Evolutionary conservation across 2,329 filamentous ascomycete species (phyloP).

Genomic region (Fusarium humuli): DNA sequence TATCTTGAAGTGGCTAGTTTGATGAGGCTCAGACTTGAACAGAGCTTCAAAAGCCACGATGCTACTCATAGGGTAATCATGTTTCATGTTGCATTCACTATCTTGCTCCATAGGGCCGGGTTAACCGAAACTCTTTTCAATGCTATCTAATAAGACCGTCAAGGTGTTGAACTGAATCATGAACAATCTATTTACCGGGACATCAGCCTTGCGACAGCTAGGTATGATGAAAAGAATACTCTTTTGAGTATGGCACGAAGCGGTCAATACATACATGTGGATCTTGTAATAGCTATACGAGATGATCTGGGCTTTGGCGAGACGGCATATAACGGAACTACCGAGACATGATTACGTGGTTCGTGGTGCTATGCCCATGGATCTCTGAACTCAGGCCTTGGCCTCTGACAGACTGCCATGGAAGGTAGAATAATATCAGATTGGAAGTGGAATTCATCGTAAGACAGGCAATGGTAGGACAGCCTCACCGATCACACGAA

Average conservation of each 20-base stretch:
- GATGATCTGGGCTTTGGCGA: background rate
- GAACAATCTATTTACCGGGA: background rate
- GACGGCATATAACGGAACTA: background rate
- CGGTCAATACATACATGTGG: background rate
- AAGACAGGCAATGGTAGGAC: too few species aligned
- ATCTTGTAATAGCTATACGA: constrained; percentile 1
- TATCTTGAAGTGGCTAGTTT: constrained; percentile 17
- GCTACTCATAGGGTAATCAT: background rate
- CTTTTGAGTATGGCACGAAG: background rate
- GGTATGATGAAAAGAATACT: background rate
- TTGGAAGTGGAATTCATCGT: background rate
- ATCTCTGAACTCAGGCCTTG: background rate
- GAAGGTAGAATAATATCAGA: background rate
- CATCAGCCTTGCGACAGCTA: background rate
- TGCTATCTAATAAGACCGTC: background rate
- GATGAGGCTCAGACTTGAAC: constrained; percentile 15
- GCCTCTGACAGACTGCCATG: background rate
- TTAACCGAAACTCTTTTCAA: background rate
- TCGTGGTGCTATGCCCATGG: background rate
- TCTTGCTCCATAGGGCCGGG: background rate
- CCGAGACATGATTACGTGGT: background rate
- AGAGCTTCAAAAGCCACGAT: background rate
- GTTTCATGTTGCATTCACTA: background rate
- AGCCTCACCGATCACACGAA: background rate
- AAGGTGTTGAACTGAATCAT: background rate